Evolutionary conservation across 2,329 filamentous ascomycete species (phyloP).

Genomic region (Claviceps sp.): DNA sequence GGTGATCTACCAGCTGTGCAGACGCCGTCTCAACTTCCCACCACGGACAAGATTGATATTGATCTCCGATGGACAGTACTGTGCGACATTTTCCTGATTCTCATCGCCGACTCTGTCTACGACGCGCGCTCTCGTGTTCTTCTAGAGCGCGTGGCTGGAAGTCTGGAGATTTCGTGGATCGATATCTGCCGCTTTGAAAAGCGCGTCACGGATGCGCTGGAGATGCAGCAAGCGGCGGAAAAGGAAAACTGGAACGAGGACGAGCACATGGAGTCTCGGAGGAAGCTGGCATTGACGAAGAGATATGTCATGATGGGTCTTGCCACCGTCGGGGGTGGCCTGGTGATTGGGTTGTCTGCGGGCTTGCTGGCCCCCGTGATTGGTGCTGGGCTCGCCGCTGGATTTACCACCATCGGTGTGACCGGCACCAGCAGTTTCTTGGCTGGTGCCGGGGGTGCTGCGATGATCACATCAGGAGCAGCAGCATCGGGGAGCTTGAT

Average conservation of each 20-base stretch:
- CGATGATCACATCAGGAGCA: constrained; percentile 82
- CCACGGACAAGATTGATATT: constrained; percentile 77
- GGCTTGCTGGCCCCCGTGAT: constrained; percentile 88
- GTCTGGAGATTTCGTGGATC: constrained; percentile 72
- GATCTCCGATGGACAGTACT: constrained; percentile 94
- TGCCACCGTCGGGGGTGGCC: constrained; percentile 84
- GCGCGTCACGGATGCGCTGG: constrained; percentile 85
- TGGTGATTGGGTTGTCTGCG: constrained; percentile 90
- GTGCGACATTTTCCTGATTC: constrained; percentile 84
- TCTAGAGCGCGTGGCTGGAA: constrained; percentile 68
- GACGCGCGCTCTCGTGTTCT: constrained; percentile 77
- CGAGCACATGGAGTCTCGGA: constrained; percentile 76
- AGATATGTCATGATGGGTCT: constrained; percentile 93
- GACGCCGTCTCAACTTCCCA: constrained; percentile 69
- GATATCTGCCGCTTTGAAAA: constrained; percentile 97
- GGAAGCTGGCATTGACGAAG: constrained; percentile 68
- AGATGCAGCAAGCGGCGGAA: constrained; percentile 91
- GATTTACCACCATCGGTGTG: constrained; percentile 89
- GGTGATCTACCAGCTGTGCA: constrained; percentile 68
- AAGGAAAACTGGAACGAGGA: constrained; percentile 98
- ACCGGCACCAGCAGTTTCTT: constrained; percentile 80
- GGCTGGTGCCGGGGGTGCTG: constrained; percentile 81
- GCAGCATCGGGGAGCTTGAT: constrained; percentile 80
- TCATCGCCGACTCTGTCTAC: constrained; percentile 94
- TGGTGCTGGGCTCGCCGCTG: constrained; percentile 82